Evolutionary conservation across 2,329 filamentous ascomycete genomes (phyloP), one percentile per base, ranked within the genome.

Genomic region (Arthrinium phaeospermum): DNA sequence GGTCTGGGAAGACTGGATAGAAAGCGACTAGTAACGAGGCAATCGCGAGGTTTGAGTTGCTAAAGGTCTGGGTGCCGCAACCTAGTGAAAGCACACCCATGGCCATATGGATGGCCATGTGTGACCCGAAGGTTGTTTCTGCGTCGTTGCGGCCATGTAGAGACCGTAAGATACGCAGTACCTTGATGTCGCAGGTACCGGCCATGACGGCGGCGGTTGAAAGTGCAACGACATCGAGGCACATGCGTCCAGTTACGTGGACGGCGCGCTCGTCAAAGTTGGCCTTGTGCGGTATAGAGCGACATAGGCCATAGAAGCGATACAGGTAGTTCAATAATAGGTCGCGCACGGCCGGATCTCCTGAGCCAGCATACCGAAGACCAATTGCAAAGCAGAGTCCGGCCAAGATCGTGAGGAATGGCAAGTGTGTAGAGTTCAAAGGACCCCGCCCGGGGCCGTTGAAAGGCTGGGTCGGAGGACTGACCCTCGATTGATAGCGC

Each of bases 191-290:
- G 51, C 97, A 96, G 0, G 95, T 98, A 41, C 96, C 96, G 7
- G 97, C 95, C 96, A 98, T 98, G 70, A 98, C 94, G 1, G 93
- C 94, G 0, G 96, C 92, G 30, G 91, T 90, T 7, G 95, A 93
- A 7, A 99, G 85, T 0, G 94, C 94, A 14, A 98, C 83, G 2
- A 97, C 87, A 79, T 98, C 95, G 78, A 98, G 94, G 78, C 96
- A 98, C 85, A 97, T 97, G 49, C 94, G 90, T 1, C 95, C 92
- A 10, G 95, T 96, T 70, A 93, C 92, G 46, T 94, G 89, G 2
- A 96, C 91, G 22, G 98, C 88, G 78, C 94, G 94, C 61, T 93
- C 91, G 79, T 99, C 97, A 79, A 98, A 98, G 61, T 89, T 84
- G 10, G 77, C 77, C 49, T 79, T 76, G 1, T 79, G 74, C n/a